Percentiles rank a stretch among this genome's conserved stretches.
phyloP scores from a whole-genome alignment of 129 eudicot species.

The Chrysanthemum seticuspe region DNA sequence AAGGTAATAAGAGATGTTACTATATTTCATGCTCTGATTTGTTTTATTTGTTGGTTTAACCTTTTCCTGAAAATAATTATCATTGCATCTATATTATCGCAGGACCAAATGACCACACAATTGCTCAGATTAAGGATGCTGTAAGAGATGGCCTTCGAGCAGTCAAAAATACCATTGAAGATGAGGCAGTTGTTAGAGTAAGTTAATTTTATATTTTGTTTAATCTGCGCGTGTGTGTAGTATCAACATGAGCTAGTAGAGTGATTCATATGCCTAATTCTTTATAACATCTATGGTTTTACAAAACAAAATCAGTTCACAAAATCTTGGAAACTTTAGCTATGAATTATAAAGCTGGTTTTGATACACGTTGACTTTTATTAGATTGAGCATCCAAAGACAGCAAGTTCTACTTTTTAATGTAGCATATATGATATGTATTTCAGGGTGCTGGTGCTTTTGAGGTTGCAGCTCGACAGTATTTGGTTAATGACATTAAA shows the following conservation, averaged over 20 bases:
- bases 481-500: conserved; percentile 77
- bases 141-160: conserved; percentile 92
- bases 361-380: too few relatives aligned
- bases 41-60: not conserved
- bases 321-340: too few relatives aligned
- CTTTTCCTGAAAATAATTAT: not conserved
- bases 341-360: too few relatives aligned
- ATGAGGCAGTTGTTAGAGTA: conserved; percentile 83
- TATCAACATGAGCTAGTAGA: too few relatives aligned
- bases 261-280: too few relatives aligned
- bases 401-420: too few relatives aligned
- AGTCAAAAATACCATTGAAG: conserved; percentile 85
- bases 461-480: conserved; percentile 90
- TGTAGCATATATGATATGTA: not conserved
- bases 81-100: not conserved
- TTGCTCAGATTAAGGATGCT: conserved; percentile 97
- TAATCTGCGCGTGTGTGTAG: too few relatives aligned
- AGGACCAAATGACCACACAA: conserved; percentile 97
- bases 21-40: not conserved
- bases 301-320: too few relatives aligned
- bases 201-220: conserved; percentile 14
- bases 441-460: conserved; percentile 93
- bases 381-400: too few relatives aligned
- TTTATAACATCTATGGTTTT: too few relatives aligned
- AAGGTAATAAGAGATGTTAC: conserved; percentile 42